Percentiles rank a stretch among this genome's conserved stretches.
phyloP scores from a whole-genome alignment of 805 yeast species.

The Saturnispora kantuleensis region DNA sequence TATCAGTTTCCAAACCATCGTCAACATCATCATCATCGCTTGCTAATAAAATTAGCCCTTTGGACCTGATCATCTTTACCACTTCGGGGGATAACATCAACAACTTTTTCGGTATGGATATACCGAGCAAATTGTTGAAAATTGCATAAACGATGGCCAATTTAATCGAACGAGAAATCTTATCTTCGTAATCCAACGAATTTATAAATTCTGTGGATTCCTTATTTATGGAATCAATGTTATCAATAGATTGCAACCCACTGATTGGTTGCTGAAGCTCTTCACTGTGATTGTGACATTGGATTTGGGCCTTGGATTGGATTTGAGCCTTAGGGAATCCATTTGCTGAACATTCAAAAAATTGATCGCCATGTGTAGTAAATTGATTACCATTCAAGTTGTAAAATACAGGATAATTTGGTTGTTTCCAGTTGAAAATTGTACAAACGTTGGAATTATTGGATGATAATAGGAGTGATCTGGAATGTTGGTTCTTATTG shows the following conservation, averaged over 20 bases:
- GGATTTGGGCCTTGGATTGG: not conserved
- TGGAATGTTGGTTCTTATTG: constrained; percentile 20
- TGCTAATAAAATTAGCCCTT: constrained; percentile 77
- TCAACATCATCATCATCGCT: constrained; percentile 17
- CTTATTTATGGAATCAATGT: constrained; percentile 28
- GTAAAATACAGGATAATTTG: constrained; percentile 90
- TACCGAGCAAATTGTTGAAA: constrained; percentile 74
- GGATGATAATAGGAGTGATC: constrained; percentile 78
- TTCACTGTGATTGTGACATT: not conserved
- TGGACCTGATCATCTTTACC: constrained; percentile 61
- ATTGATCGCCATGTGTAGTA: constrained; percentile 20
- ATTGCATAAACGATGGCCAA: constrained; percentile 77
- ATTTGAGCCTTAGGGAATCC: constrained; percentile 22
- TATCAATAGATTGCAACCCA: constrained; percentile 22
- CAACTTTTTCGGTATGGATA: constrained; percentile 65
- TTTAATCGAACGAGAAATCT: constrained; percentile 58
- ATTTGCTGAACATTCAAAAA: constrained; percentile 33
- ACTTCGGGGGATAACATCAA: constrained; percentile 66
- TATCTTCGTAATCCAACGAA: constrained; percentile 29
- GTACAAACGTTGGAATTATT: constrained; percentile 87
- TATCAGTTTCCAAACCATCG: constrained; percentile 15
- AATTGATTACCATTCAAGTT: constrained; percentile 59
- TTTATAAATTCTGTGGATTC: constrained; percentile 26
- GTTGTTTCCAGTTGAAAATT: constrained; percentile 95
- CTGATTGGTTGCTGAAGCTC: constrained; percentile 8